Base-by-base conservation (phyloP, 371 early-diverging fungal genomes). In the Rhizopus microsporus region DNA sequence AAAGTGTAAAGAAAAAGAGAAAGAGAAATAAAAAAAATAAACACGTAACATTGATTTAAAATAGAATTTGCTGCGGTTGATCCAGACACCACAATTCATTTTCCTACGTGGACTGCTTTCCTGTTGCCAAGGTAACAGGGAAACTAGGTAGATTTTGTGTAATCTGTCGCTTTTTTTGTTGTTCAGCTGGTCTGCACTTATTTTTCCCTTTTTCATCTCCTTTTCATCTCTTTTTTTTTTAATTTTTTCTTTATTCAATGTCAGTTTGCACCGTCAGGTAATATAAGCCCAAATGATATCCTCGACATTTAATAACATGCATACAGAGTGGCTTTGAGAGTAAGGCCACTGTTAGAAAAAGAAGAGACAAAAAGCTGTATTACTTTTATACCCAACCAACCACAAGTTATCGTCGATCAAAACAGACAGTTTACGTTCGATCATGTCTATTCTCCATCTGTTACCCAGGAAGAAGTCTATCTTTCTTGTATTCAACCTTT, bases 371-470 rank as follows among this genome's bases (percentile, higher is more conserved):
- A 50, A 74, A 81, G 31, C 33, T 80, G 55, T 7, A 45, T 64
- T 16, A 64, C 51, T 12, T 64, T 64, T 56, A 38, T 54, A 55
- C 56, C 59, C 38, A 37, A 55, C 16, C 59, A 64, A 59, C 64
- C 59, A 44, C 59, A 77, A 78, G 59, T 84, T 23, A 69, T 76
- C 17, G 71, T 83, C 10, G 85, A 82, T 34, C 62, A 77, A 5
- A 80, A 84, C 52, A 75, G 81, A 30, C 75, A 78, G 3, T 97
- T 94, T 69, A 88, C 90, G 46, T 97, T 88, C 65, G 96, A 98
- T 75, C 75, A 89, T 65, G 91, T 90, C 5, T 97, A 89, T 74
- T 85, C 87, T 13, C 81, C 87, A 12, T 77, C 81, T n/a, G 60
- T 87, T 2, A 55, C 58, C 13, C 98, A 98, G 70, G 53, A 74